Evolutionary conservation across 2,329 filamentous ascomycete genomes (phyloP), one percentile per base, ranked within the genome.

Genomic region (Cyphellophora europaea): DNA sequence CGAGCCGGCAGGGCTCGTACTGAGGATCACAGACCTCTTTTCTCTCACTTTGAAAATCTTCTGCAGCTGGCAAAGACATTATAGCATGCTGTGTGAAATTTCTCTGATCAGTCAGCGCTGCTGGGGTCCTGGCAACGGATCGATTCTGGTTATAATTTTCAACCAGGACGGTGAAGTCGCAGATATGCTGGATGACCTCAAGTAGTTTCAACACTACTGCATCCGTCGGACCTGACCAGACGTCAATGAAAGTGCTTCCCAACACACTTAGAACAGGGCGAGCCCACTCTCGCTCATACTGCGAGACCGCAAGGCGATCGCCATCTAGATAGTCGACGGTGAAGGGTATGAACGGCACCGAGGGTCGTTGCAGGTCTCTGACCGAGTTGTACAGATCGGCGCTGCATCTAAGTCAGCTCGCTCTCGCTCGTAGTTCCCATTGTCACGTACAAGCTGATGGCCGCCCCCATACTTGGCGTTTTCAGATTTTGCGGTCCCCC

Each of bases 1-100:
- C 52, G 4, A 62, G 44, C 11, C 58, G 56, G 32, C 50, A 38
- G 5, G 25, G 23, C 19, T 40, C 38, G 30, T 41, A 56, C 8
- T 52, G 40, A 31, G 57, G 53, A 32, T 61, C 59, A 11, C 50
- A 50, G 2, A 39, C 42, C 4, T 38, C 37, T 15, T 44, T 33
- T 25, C 8, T 25, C 3, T 44, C 28, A 11, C 37, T 29, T 4
- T 37, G 16, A 3, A 53, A 32, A n/a, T 52, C 41, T 23, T 36
- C 36, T 12, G 43, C 33, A 2, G 53, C 35, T 4, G 49, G 46
- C 4, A 62, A 40, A 4, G 43, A 53, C 29, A 60, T 41, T 10
- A 61, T 45, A 11, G 42, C 51, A 28, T 57, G 52, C 35, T 62
- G 56, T 11, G 57, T 50, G 5, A 54, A 47, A 33, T 62, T 63